Evolutionary conservation across 169 alveolate species (phyloP), one percentile per base, ranked within the genome.

Genomic region (Cryptosporidium meleagridis): DNA sequence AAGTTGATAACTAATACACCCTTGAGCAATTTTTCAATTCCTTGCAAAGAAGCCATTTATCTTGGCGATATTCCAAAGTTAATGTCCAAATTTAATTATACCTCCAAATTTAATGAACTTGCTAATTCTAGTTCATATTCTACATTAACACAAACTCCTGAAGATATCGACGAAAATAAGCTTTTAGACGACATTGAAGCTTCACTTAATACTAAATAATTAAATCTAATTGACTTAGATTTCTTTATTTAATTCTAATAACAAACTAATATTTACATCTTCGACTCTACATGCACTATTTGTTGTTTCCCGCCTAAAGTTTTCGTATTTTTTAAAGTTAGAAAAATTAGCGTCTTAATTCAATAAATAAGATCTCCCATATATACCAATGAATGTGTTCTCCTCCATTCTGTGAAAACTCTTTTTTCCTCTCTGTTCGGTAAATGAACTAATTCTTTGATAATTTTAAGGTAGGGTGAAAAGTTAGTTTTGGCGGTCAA

Each of bases 21-120:
- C 0, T 23, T 80, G 48, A 53, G 55, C 14, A 18, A n/a, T 21
- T 41, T 80, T 31, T 80, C 89, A 23, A 53, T 37, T 21, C 67
- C 89, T 5, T 80, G 89, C 55, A 80, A 62, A 48, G 89, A 80
- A 33, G 61, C 89, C 18, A 33, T 80, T 10, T 80, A 80, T 37
- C 52, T 61, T 21, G 41, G 31, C 37, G 89, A 80, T 12, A 21
- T 80, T 26, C 89, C 89, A 7, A 44, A 44, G 8, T 37, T 80
- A 10, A 65, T 59, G 62, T 14, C 51, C 14, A 62, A 16, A 7
- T 80, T 59, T 33, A 53, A 67, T 8, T 51, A 26, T 41, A 23
- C 35, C 70, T 21, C 70, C 31, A 29, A 44, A 10, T 6, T 80
- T 29, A 14, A 10, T 26, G 89, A 65, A 23, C 6, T 8, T 3